A percentile compares a stretch with the other conserved stretches of the same genome.
Evolutionary conservation across 192 early-diverging fungal species (phyloP).

Genomic region (Umbelopsis ramanniana): DNA sequence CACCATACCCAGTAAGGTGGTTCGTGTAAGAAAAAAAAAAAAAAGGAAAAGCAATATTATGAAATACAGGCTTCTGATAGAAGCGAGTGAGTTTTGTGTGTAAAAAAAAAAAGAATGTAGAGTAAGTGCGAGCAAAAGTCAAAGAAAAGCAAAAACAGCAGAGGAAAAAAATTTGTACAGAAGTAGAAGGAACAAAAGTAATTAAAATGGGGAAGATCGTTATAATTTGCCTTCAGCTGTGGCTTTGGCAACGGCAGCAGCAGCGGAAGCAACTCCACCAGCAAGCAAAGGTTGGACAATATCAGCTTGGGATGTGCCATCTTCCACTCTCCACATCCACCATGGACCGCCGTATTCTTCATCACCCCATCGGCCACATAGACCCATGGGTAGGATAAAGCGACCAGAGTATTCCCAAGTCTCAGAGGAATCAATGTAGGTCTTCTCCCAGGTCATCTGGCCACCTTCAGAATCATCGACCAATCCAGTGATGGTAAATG

Average conservation of each 20-base stretch:
- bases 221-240: slow-evolving; percentile 15
- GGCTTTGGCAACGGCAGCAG: slow-evolving; percentile 19
- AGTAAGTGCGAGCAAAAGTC: not conserved
- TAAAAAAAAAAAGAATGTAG: not conserved
- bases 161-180: too few species aligned
- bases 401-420: slow-evolving; percentile 44
- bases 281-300: slow-evolving; percentile 6
- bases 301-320: slow-evolving; percentile 19
- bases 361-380: slow-evolving; percentile 43
- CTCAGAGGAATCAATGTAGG: slow-evolving; percentile 37
- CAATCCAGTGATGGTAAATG: slow-evolving; percentile 35
- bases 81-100: not conserved
- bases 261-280: not conserved
- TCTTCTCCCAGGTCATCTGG: slow-evolving; percentile 42
- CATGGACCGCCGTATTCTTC: slow-evolving; percentile 46
- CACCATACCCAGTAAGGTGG: not conserved
- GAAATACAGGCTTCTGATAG: not conserved
- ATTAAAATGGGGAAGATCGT: not conserved
- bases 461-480: slow-evolving; percentile 44
- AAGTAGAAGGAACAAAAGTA: not conserved
- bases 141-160: not conserved
- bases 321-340: slow-evolving; percentile 42
- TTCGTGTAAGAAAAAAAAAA: not conserved
- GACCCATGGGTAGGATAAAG: slow-evolving; percentile 39
- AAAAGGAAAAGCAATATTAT: not conserved